These are phyloP conservation scores for Coriaria nepalensis DNA, from an alignment of 306 rosid species.

Conservation along the genomic window DNA sequence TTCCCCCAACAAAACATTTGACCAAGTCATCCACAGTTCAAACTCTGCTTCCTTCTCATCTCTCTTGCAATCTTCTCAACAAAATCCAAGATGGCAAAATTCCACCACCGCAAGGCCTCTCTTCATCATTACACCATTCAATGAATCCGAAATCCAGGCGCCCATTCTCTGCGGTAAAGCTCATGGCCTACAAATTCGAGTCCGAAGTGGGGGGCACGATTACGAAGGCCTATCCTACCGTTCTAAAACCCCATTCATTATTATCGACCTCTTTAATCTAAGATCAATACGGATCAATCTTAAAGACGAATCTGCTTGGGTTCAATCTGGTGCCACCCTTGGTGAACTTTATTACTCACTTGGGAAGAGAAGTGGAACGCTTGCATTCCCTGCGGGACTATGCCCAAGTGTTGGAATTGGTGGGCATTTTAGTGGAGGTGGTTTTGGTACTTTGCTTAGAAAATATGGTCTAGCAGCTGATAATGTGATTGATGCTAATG, in stretches of 20 bases:
- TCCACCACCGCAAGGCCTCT: conserved; percentile 55
- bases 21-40: conserved; percentile 13
- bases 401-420: conserved; percentile 73
- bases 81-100: conserved; percentile 35
- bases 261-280: conserved; percentile 51
- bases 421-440: conserved; percentile 81
- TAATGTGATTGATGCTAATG: conserved; percentile 50
- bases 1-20: conserved; percentile 20
- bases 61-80: conserved; percentile 39
- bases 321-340: conserved; percentile 66
- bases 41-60: conserved; percentile 22
- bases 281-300: conserved; percentile 32
- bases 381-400: conserved; percentile 73
- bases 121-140: conserved; percentile 48
- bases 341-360: conserved; percentile 73
- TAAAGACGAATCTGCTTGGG: conserved; percentile 40
- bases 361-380: conserved; percentile 38
- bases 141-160: conserved; percentile 50
- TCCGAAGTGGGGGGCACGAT: conserved; percentile 79
- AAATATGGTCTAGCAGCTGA: conserved; percentile 72
- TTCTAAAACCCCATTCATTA: conserved; percentile 40
- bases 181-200: conserved; percentile 40
- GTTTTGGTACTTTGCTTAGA: conserved; percentile 71
- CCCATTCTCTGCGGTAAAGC: conserved; percentile 52
- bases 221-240: conserved; percentile 77